A percentile compares a stretch with the other conserved stretches of the same genome.
Evolutionary conservation across 148 eudicot species (phyloP).

Genomic region (Chenopodium album): DNA sequence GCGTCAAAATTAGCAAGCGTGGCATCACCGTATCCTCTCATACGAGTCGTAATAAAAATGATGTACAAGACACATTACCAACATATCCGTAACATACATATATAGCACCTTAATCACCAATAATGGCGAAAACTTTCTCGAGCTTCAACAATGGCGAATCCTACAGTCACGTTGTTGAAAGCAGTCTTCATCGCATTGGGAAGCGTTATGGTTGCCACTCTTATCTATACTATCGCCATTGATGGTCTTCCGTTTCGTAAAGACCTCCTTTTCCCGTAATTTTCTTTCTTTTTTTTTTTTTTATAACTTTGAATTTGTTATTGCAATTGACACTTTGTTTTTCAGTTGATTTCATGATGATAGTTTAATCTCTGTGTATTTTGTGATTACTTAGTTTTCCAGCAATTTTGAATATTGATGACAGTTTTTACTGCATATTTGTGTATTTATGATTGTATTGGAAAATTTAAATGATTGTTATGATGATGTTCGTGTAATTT

Average conservation of each 20-base stretch:
- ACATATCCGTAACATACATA: too few species aligned
- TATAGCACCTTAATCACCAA: background rate
- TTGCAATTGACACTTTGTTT: background rate
- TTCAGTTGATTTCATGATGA: too few species aligned
- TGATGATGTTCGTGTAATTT: too few species aligned
- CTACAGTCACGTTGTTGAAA: slow-evolving; percentile 30
- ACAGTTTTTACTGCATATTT: too few species aligned
- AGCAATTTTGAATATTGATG: background rate
- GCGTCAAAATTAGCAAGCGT: background rate
- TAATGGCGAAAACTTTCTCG: background rate
- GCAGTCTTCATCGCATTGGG: slow-evolving; percentile 44
- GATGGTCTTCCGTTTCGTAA: slow-evolving; percentile 79
- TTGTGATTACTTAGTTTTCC: background rate
- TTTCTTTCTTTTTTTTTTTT: slow-evolving; percentile 8
- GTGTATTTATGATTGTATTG: too few species aligned
- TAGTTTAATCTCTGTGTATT: too few species aligned
- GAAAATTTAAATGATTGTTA: too few species aligned
- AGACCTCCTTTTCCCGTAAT: slow-evolving; percentile 77
- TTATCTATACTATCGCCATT: slow-evolving; percentile 51
- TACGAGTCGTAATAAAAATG: too few species aligned
- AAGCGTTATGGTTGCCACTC: slow-evolving; percentile 48
- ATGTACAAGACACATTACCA: too few species aligned
- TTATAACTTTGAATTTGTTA: background rate
- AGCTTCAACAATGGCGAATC: slow-evolving; percentile 31
- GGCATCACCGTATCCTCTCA: background rate